Evolutionary conservation across 2,329 filamentous ascomycete genomes (phyloP).

Genomic region (Magnaporthiopsis poae): DNA sequence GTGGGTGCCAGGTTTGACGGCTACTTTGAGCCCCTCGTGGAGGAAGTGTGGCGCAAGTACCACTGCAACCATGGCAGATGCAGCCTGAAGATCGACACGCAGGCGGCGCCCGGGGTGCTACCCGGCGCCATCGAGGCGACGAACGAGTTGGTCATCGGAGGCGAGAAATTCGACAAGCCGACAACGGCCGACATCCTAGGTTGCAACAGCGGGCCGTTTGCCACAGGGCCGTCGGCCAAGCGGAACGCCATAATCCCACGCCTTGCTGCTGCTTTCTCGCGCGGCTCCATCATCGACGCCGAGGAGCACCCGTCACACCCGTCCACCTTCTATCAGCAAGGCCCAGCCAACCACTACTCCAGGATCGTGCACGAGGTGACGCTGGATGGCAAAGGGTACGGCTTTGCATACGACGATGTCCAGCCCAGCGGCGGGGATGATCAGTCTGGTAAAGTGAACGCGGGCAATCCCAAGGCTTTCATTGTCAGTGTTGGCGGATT

Average conservation of each 20-base stretch:
- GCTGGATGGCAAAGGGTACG: constrained; percentile 46
- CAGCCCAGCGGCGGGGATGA: constrained; percentile 39
- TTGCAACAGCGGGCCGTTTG: constrained; percentile 55
- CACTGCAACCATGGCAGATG: constrained; percentile 14
- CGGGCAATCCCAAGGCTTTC: constrained; percentile 37
- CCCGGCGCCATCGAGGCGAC: constrained; percentile 35
- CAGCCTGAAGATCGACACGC: constrained; percentile 52
- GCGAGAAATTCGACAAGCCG: constrained; percentile 43
- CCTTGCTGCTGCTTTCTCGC: constrained; percentile 42
- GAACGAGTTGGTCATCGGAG: constrained; percentile 27
- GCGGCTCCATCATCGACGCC: constrained; percentile 39
- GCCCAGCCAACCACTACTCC: constrained; percentile 48
- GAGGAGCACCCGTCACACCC: constrained; percentile 30
- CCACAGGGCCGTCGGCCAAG: constrained; percentile 27
- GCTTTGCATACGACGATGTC: constrained; percentile 54
- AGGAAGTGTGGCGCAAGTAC: constrained; percentile 32
- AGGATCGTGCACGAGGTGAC: constrained; percentile 46
- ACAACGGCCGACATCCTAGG: constrained; percentile 54
- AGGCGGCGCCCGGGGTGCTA: constrained; percentile 47
- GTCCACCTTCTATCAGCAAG: constrained; percentile 26
- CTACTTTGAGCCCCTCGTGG: constrained; percentile 34
- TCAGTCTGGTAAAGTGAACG: constrained; percentile 46
- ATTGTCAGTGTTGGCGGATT: constrained; percentile 41
- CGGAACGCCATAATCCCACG: constrained; percentile 37
- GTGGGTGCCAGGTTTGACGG: constrained; percentile 33